phyloP scores from a whole-genome alignment of 306 rosid genomes.

The Castanospermum australe region DNA sequence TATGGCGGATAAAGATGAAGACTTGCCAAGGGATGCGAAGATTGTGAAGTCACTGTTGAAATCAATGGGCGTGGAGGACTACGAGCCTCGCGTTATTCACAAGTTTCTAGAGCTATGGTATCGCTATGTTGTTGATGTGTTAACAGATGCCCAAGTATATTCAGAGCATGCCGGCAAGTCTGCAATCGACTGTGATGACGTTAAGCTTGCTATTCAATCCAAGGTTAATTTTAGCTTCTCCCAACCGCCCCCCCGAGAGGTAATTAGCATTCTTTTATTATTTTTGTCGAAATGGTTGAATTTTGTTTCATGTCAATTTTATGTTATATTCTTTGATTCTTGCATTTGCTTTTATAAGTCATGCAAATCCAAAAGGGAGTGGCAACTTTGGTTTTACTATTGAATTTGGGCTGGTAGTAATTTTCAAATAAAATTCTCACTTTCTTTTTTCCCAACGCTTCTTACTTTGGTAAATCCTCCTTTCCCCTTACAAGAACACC shows the following conservation, averaged over 20 bases:
- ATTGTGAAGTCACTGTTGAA: slow-evolving; percentile 73
- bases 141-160: slow-evolving; percentile 89
- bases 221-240: slow-evolving; percentile 93
- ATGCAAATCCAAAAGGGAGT: too few species aligned
- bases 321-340: neutral
- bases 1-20: slow-evolving; percentile 81
- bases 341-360: neutral
- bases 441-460: neutral
- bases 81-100: slow-evolving; percentile 80
- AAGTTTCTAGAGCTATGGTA: slow-evolving; percentile 93
- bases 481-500: too few species aligned
- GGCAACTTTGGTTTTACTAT: too few species aligned
- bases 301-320: neutral
- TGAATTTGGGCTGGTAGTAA: neutral
- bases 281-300: neutral
- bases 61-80: slow-evolving; percentile 92
- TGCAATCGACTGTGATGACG: slow-evolving; percentile 79
- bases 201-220: slow-evolving; percentile 91
- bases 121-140: slow-evolving; percentile 80
- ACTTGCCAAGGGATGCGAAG: slow-evolving; percentile 89
- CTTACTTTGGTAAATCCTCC: neutral
- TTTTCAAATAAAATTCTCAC: neutral
- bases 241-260: slow-evolving; percentile 99
- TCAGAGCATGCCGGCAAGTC: slow-evolving; percentile 87
- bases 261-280: slow-evolving; percentile 24